A percentile compares a stretch with the other conserved stretches of the same genome.
Conservation (phyloP, 306 rosid species). For the Amphicarpaea edgeworthii region DNA sequence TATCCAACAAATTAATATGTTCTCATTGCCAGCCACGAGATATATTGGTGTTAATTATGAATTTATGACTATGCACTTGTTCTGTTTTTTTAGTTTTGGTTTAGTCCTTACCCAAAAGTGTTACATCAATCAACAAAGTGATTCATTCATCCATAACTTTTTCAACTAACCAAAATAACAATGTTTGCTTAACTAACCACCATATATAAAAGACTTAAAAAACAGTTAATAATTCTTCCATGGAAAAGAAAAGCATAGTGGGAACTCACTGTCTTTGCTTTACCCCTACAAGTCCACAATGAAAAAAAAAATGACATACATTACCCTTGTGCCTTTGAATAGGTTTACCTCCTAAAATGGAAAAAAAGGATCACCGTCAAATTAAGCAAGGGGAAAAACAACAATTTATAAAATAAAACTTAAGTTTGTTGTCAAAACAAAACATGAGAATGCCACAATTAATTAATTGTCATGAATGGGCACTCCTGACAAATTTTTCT, state of each 20-base stretch:
- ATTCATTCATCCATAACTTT: constrained; percentile 30
- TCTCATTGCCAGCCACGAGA: constrained; percentile 14
- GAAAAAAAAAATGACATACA: constrained; percentile 24
- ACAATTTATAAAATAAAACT: neutral
- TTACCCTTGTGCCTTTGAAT: constrained; percentile 12
- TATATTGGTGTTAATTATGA: constrained; percentile 42
- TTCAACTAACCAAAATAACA: constrained; percentile 36
- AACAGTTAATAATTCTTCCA: constrained; percentile 9
- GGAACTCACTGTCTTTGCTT: constrained; percentile 49
- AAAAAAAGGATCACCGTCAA: constrained; percentile 30
- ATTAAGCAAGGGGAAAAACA: neutral
- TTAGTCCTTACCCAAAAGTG: constrained; percentile 34
- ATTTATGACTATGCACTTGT: constrained; percentile 40
- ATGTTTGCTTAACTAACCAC: constrained; percentile 40
- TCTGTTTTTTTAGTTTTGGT: constrained; percentile 41
- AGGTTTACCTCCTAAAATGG: constrained; percentile 32
- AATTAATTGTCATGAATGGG: constrained; percentile 50
- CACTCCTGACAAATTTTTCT: constrained; percentile 43
- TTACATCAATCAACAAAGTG: constrained; percentile 34
- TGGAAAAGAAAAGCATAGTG: constrained; percentile 32
- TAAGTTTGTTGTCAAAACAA: constrained; percentile 11
- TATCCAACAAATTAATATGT: constrained; percentile 3
- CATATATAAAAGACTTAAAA: neutral
- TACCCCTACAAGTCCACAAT: constrained; percentile 30
- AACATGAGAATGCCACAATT: constrained; percentile 31